Evolutionary conservation across 202 grass and related monocot genomes (phyloP).

Genomic region (Hordeum pubiflorum): DNA sequence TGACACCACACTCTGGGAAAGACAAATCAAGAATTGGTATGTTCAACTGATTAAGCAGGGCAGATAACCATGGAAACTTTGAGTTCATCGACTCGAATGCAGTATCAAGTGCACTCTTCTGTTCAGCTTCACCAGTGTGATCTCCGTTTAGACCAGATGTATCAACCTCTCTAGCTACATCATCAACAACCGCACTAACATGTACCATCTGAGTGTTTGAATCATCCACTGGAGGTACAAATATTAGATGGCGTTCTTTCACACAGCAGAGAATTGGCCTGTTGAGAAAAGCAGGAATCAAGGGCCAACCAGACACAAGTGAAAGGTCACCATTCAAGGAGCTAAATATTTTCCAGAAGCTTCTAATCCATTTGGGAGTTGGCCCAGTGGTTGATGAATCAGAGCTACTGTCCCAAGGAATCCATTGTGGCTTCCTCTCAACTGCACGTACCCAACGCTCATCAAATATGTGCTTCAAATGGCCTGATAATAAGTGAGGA

Average conservation of each 20-base stretch:
- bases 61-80: slow-evolving; percentile 74
- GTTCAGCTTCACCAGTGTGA: slow-evolving; percentile 30
- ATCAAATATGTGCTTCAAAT: slow-evolving; percentile 73
- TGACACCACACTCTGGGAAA: slow-evolving; percentile 61
- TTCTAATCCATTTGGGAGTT: slow-evolving; percentile 72
- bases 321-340: slow-evolving; percentile 66
- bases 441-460: slow-evolving; percentile 49
- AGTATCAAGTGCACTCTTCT: slow-evolving; percentile 42
- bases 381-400: slow-evolving; percentile 50
- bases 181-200: slow-evolving; percentile 22
- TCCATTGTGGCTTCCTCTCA: slow-evolving; percentile 48
- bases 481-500: slow-evolving; percentile 60
- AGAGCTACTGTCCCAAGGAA: slow-evolving; percentile 59
- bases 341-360: slow-evolving; percentile 75
- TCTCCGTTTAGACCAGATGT: not conserved
- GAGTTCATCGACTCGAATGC: slow-evolving; percentile 58
- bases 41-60: slow-evolving; percentile 77
- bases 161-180: slow-evolving; percentile 22
- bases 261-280: slow-evolving; percentile 62
- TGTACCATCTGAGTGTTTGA: slow-evolving; percentile 25
- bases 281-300: slow-evolving; percentile 82
- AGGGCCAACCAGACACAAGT: slow-evolving; percentile 83
- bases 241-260: slow-evolving; percentile 65
- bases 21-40: slow-evolving; percentile 75
- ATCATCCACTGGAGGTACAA: slow-evolving; percentile 59